Conservation (phyloP, 352 stramenopile species). For the Phytophthora foliorum region DNA sequence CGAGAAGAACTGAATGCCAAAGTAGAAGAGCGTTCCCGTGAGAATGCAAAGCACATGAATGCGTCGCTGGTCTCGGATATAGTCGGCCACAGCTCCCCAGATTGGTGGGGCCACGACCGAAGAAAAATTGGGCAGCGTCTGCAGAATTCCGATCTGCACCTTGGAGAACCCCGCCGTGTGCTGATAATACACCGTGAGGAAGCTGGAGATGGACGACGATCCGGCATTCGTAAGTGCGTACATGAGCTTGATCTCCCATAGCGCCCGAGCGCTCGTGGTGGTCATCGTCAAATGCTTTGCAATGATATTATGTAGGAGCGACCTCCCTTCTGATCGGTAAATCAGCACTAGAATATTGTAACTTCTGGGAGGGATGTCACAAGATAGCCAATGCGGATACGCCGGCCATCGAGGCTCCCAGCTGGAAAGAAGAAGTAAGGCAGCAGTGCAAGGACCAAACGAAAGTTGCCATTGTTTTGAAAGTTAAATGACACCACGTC, state of each 20-base stretch:
- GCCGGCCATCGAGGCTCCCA: too few relatives aligned
- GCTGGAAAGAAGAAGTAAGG: too few relatives aligned
- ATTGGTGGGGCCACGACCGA: slow-evolving; percentile 67
- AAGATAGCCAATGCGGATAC: too few relatives aligned
- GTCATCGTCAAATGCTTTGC: slow-evolving; percentile 12
- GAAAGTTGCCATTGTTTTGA: background rate
- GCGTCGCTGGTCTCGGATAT: slow-evolving; percentile 60
- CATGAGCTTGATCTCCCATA: slow-evolving; percentile 75
- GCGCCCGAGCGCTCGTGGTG: background rate
- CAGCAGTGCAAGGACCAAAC: background rate
- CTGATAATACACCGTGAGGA: slow-evolving; percentile 76
- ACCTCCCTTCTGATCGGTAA: slow-evolving; percentile 4
- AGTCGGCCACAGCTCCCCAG: slow-evolving; percentile 73
- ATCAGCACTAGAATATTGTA: background rate
- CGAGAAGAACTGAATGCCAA: slow-evolving; percentile 50
- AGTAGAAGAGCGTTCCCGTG: slow-evolving; percentile 61
- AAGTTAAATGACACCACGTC: too few relatives aligned
- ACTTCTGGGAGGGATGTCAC: background rate
- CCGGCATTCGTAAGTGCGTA: slow-evolving; percentile 56
- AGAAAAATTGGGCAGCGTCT: slow-evolving; percentile 69
- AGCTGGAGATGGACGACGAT: slow-evolving; percentile 75
- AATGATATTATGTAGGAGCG: background rate
- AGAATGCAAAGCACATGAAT: slow-evolving; percentile 74
- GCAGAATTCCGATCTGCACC: slow-evolving; percentile 75
- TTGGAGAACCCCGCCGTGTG: slow-evolving; percentile 69